A percentile compares a stretch with the other conserved stretches of the same genome.
These are phyloP conservation scores for Salix viminalis DNA, from an alignment of 345 rosid species.

Conservation along the genomic window DNA sequence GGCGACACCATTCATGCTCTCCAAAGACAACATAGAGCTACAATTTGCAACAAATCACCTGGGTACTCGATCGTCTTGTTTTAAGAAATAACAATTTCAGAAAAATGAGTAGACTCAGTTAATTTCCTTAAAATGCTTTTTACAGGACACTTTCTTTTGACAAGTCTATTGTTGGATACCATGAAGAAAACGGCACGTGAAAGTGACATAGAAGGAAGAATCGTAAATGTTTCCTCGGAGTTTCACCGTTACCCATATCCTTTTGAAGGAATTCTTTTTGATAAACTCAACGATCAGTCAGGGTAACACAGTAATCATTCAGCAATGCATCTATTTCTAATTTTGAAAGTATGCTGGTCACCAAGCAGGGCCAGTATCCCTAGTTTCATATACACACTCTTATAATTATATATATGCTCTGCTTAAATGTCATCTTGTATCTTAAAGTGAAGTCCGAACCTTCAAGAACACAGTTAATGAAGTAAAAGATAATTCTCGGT, in stretches of 20 bases:
- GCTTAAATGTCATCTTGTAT: neutral
- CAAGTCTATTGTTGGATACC: slow-evolving; percentile 42
- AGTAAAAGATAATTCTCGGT: neutral
- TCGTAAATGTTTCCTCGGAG: slow-evolving; percentile 39
- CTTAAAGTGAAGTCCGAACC: neutral
- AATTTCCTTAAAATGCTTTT: neutral
- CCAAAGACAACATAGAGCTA: slow-evolving; percentile 29
- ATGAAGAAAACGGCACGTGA: slow-evolving; percentile 43
- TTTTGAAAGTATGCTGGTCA: neutral
- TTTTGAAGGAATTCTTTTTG: slow-evolving; percentile 47
- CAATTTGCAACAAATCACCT: slow-evolving; percentile 33
- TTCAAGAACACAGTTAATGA: neutral
- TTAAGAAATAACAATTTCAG: neutral
- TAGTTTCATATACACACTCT: neutral
- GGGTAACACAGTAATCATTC: slow-evolving; percentile 22
- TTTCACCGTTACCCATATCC: slow-evolving; percentile 31
- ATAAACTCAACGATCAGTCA: slow-evolving; percentile 35
- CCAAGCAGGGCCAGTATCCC: neutral
- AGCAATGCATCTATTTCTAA: neutral
- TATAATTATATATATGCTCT: neutral
- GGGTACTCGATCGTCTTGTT: slow-evolving; percentile 1
- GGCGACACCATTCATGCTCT: slow-evolving; percentile 33
- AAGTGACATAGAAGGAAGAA: slow-evolving; percentile 44
- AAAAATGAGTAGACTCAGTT: neutral
- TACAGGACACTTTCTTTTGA: slow-evolving; percentile 53